A percentile compares a stretch with the other conserved stretches of the same genome.
Conservation (phyloP, 306 rosid species). For the Medicago truncatula region MtrunA17r5.0-ANR NC_053043.1:4733001-4733500, state of each 20-base stretch:
- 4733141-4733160: no score
- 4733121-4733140: no score
- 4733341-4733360: no score
- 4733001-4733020: background rate
- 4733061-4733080: background rate
- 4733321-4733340: no score
- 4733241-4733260: background rate
- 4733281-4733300: background rate
- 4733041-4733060: background rate
- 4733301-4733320: background rate
- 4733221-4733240: no score
- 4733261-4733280: background rate
- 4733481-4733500: slow-evolving; percentile 11
- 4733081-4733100: no score
- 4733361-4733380: no score
- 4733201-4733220: background rate
- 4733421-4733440: background rate
- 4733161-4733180: no score
- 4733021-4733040: slow-evolving; percentile 2
- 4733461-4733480: background rate
- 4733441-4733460: background rate
- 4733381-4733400: no score
- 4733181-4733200: background rate
- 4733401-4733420: no score
- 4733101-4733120: no score